phyloP scores from a whole-genome alignment of 2,329 filamentous ascomycete genomes.

The Curvularia spicifera region DNA sequence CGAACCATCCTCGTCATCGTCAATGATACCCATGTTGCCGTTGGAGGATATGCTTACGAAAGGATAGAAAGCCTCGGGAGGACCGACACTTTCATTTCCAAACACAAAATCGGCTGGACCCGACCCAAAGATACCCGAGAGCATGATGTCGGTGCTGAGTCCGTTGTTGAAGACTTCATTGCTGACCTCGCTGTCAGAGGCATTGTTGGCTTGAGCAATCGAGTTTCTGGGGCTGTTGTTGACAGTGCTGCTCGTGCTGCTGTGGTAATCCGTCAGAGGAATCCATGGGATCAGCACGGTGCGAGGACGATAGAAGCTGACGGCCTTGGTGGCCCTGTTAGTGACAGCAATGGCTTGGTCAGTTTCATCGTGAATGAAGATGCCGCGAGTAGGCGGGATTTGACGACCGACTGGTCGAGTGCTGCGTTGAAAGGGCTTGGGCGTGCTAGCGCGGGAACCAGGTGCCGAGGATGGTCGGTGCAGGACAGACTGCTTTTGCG shows the following conservation, averaged over 20 bases:
- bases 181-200: constrained; percentile 50
- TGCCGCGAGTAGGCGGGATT: constrained; percentile 42
- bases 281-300: constrained; percentile 36
- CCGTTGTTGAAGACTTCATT: constrained; percentile 45
- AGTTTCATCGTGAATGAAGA: constrained; percentile 47
- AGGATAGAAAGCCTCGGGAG: constrained; percentile 77
- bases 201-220: constrained; percentile 45
- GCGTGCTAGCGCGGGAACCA: constrained; percentile 46
- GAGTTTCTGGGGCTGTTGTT: constrained; percentile 50
- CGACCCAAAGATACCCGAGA: constrained; percentile 69
- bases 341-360: constrained; percentile 52
- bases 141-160: constrained; percentile 71
- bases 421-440: constrained; percentile 48
- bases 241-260: constrained; percentile 49
- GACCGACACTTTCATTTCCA: constrained; percentile 70
- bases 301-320: constrained; percentile 52
- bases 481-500: constrained; percentile 52
- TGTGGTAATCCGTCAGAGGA: constrained; percentile 41
- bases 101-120: constrained; percentile 54
- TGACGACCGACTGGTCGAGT: constrained; percentile 35
- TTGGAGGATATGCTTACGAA: constrained; percentile 65
- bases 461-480: constrained; percentile 57
- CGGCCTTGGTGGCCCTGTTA: constrained; percentile 49
- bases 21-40: constrained; percentile 60
- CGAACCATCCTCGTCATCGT: constrained; percentile 64